Evolutionary conservation across 1,139 yeast species (phyloP).

Genomic region (Kodamaea arcana): DNA sequence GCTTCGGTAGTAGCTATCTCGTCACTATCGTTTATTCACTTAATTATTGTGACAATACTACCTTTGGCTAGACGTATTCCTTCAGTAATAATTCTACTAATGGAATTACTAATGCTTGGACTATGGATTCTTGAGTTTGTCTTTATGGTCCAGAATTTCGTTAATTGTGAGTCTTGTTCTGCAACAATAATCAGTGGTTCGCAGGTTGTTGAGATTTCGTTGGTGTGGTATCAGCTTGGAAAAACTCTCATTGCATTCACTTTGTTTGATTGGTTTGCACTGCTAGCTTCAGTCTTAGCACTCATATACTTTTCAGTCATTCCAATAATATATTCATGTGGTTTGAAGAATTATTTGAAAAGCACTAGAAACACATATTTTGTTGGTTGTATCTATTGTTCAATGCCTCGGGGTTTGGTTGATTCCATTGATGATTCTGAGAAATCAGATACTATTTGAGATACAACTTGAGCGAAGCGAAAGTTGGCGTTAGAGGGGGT

Average conservation of each 20-base stretch:
- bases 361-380: slow-evolving; percentile 9
- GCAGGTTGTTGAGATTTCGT: slow-evolving; percentile 1
- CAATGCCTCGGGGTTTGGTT: not conserved
- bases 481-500: too few relatives aligned
- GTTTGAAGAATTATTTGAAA: slow-evolving; percentile 5
- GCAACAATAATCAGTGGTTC: slow-evolving; percentile 1
- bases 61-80: slow-evolving; percentile 7
- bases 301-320: slow-evolving; percentile 6
- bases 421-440: too few relatives aligned
- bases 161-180: slow-evolving; percentile 8
- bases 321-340: slow-evolving; percentile 6
- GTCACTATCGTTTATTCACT: slow-evolving; percentile 7
- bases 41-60: slow-evolving; percentile 7
- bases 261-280: slow-evolving; percentile 24
- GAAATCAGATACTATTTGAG: not conserved
- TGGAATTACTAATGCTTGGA: slow-evolving; percentile 7
- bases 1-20: slow-evolving; percentile 10
- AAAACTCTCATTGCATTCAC: slow-evolving; percentile 30
- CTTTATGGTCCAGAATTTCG: slow-evolving; percentile 7
- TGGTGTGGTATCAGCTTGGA: slow-evolving; percentile 13
- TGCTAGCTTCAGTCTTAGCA: slow-evolving; percentile 5
- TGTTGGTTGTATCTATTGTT: slow-evolving; percentile 9
- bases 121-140: slow-evolving; percentile 11
- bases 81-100: slow-evolving; percentile 5
- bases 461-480: too few relatives aligned